Evolutionary conservation across 73 alveolate genomes (phyloP).

Genomic region (Paramecium biaurelia): DNA sequence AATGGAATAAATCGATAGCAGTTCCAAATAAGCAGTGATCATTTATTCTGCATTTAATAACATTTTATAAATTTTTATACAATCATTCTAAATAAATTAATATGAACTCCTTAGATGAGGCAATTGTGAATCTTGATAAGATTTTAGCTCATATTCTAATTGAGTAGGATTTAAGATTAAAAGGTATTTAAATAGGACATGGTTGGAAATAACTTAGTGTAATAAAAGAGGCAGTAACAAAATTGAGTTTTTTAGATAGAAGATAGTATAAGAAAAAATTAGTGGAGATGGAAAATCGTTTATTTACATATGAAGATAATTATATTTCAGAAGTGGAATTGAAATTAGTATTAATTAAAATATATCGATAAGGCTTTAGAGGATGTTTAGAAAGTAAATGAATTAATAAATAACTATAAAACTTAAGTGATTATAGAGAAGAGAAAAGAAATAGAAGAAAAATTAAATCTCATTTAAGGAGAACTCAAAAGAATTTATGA

Average conservation of each 20-base stretch:
- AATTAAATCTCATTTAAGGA: neutral
- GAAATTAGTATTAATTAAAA: neutral
- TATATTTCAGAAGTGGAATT: conserved; percentile 19
- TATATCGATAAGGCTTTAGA: neutral
- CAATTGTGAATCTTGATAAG: neutral
- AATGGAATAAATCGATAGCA: no score
- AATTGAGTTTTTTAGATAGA: neutral
- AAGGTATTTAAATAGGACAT: neutral
- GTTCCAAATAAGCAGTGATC: no score
- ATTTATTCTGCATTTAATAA: no score
- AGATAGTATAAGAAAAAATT: neutral
- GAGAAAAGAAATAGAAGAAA: neutral
- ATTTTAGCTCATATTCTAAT: conserved; percentile 8
- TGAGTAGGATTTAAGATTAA: neutral
- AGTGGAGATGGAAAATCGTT: neutral
- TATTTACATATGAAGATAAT: neutral
- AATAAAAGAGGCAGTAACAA: neutral
- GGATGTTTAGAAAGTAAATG: neutral
- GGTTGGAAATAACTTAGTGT: neutral
- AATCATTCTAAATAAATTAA: neutral
- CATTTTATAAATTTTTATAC: neutral
- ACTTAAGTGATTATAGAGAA: neutral
- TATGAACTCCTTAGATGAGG: neutral
- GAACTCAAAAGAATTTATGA: neutral
- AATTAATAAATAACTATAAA: neutral